Evolutionary conservation across 2,329 filamentous ascomycete species (phyloP).

Genomic region (Cladophialophora bantiana): DNA sequence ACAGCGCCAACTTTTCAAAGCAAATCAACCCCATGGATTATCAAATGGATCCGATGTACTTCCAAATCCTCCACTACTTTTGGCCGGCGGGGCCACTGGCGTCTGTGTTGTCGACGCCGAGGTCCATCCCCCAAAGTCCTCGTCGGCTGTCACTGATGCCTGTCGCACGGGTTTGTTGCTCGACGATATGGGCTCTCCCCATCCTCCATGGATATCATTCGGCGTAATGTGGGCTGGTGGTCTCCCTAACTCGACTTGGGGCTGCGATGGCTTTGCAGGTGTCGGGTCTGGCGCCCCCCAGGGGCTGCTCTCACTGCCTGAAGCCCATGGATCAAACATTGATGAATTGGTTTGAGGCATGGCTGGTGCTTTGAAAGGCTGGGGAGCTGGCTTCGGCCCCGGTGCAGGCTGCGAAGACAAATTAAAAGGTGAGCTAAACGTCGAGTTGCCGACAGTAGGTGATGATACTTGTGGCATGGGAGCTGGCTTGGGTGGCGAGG

Average conservation of each 20-base stretch:
- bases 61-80: slow-evolving; percentile 38
- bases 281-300: slow-evolving; percentile 73
- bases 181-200: slow-evolving; percentile 57
- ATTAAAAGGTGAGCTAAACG: slow-evolving; percentile 78
- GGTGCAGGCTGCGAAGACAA: slow-evolving; percentile 65
- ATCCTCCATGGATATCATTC: slow-evolving; percentile 72
- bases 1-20: background rate
- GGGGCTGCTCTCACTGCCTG: slow-evolving; percentile 65
- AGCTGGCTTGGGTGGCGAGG: slow-evolving; percentile 45
- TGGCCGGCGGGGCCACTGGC: slow-evolving; percentile 30
- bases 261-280: slow-evolving; percentile 43
- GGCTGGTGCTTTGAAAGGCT: slow-evolving; percentile 46
- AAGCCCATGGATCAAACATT: slow-evolving; percentile 79
- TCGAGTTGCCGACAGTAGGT: slow-evolving; percentile 32
- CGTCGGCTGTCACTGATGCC: slow-evolving; percentile 81
- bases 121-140: slow-evolving; percentile 96
- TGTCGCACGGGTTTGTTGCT: slow-evolving; percentile 47
- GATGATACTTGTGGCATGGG: slow-evolving; percentile 43
- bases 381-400: slow-evolving; percentile 44
- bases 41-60: slow-evolving; percentile 40
- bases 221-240: slow-evolving; percentile 57
- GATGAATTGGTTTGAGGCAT: slow-evolving; percentile 44
- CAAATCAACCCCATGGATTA: slow-evolving; percentile 40
- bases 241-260: slow-evolving; percentile 44
- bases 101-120: slow-evolving; percentile 67